Percentiles rank a stretch among this genome's conserved stretches.
These are phyloP conservation scores for Rutstroemia sydowiana DNA, from an alignment of 2,329 filamentous ascomycete genomes.

Conservation along the genomic window DNA sequence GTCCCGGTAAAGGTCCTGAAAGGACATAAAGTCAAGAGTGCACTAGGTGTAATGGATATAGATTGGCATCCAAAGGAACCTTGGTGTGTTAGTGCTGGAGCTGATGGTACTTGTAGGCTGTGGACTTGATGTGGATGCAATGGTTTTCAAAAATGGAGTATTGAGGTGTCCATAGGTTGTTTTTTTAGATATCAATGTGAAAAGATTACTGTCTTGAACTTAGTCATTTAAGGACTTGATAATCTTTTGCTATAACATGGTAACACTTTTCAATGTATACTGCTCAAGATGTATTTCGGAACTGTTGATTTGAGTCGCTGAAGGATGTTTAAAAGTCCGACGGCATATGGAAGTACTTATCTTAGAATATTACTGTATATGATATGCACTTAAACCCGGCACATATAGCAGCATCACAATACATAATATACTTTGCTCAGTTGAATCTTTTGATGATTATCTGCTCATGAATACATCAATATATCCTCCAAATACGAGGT, in stretches of 20 bases:
- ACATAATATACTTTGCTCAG: too few species aligned
- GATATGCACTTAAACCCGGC: too few species aligned
- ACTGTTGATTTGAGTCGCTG: too few species aligned
- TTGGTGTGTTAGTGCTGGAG: constrained; percentile 90
- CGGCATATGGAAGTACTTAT: too few species aligned
- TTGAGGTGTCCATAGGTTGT: constrained; percentile 3
- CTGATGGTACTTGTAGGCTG: constrained; percentile 84
- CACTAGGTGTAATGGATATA: constrained; percentile 84
- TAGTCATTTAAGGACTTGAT: not conserved
- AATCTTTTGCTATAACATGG: not conserved
- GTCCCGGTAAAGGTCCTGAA: constrained; percentile 91
- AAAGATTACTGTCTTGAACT: not conserved
- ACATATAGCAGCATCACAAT: too few species aligned
- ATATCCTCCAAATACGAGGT: too few species aligned
- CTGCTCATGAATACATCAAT: too few species aligned
- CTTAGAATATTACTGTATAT: too few species aligned
- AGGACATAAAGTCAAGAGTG: constrained; percentile 79
- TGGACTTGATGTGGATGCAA: constrained; percentile 56
- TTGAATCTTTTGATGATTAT: too few species aligned
- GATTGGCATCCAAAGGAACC: constrained; percentile 94
- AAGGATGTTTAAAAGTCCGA: too few species aligned
- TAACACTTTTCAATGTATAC: not conserved
- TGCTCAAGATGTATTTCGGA: too few species aligned
- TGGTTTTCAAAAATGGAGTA: constrained; percentile 7
- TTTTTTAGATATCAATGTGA: constrained; percentile 7